Evolutionary conservation across 2,329 filamentous ascomycete species (phyloP).

Genomic region (Aspergillus sp.): DNA sequence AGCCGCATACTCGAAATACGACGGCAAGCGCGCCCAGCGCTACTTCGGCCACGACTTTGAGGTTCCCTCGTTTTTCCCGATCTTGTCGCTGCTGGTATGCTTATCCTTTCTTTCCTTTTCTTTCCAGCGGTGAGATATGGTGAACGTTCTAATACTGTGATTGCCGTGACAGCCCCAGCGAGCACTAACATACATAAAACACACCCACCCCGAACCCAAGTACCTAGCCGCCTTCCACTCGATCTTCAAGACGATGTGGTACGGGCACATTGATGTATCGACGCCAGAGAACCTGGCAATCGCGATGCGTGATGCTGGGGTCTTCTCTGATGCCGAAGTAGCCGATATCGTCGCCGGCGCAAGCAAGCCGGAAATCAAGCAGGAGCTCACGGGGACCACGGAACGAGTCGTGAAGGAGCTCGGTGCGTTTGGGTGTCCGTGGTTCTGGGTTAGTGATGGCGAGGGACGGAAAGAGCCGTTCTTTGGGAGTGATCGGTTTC

Average conservation of each 20-base stretch:
- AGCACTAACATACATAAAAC: constrained; percentile 66
- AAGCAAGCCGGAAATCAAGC: constrained; percentile 51
- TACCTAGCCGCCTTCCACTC: constrained; percentile 57
- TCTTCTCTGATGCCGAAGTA: constrained; percentile 50
- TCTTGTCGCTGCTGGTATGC: constrained; percentile 53
- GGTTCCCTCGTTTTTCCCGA: constrained; percentile 54
- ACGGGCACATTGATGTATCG: constrained; percentile 59
- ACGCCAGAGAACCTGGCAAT: constrained; percentile 54
- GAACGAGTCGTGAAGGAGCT: constrained; percentile 56
- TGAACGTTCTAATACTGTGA: not conserved
- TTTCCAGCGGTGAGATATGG: too few relatives aligned
- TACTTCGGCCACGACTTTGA: constrained; percentile 50
- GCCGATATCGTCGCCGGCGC: constrained; percentile 56
- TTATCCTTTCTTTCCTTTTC: constrained; percentile 14
- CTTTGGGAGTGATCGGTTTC: constrained; percentile 71
- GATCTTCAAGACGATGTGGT: constrained; percentile 64
- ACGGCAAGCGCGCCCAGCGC: constrained; percentile 49
- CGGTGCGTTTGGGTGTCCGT: constrained; percentile 76
- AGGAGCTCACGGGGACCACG: constrained; percentile 59
- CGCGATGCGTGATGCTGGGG: constrained; percentile 17
- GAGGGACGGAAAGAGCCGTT: constrained; percentile 65
- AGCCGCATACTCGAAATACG: constrained; percentile 56
- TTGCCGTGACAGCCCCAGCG: constrained; percentile 55
- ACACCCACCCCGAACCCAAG: constrained; percentile 47
- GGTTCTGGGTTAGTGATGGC: constrained; percentile 62